phyloP scores from a whole-genome alignment of 805 yeast genomes.

The Cyberlindnera xishuangbannaensis region DNA sequence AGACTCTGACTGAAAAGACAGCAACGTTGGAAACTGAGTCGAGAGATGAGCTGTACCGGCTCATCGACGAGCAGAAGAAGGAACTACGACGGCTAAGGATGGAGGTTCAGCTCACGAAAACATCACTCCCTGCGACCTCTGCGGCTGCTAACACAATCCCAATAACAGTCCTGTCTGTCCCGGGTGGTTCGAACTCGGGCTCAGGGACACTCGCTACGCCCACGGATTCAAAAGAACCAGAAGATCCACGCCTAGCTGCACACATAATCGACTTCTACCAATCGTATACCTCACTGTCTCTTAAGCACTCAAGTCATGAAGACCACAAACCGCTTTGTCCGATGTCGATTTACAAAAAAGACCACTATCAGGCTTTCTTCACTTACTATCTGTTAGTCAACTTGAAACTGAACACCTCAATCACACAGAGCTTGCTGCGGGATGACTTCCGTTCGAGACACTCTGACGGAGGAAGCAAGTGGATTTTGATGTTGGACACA shows the following conservation, averaged over 20 bases:
- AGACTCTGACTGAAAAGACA: conserved; percentile 2
- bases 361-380: conserved; percentile 18
- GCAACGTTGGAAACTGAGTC: conserved; percentile 1
- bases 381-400: conserved; percentile 11
- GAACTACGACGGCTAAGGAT: conserved; percentile 2
- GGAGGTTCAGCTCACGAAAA: too few relatives aligned
- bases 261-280: conserved; percentile 14
- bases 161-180: too few relatives aligned
- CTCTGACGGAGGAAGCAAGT: conserved; percentile 17
- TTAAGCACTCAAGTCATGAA: conserved; percentile 18
- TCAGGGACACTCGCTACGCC: too few relatives aligned
- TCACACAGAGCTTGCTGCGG: conserved; percentile 3
- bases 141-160: too few relatives aligned
- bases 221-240: too few relatives aligned
- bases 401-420: conserved; percentile 6
- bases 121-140: too few relatives aligned
- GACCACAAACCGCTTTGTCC: conserved; percentile 19
- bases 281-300: conserved; percentile 10
- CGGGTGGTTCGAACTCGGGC: too few relatives aligned
- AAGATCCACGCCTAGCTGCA: too few relatives aligned
- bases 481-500: conserved; percentile 16
- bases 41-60: conserved; percentile 3
- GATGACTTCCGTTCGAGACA: conserved; percentile 12
- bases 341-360: conserved; percentile 13
- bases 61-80: not conserved